Conservation (phyloP, 2,329 filamentous ascomycete species). For the Arthrobotrys conoides region DNA sequence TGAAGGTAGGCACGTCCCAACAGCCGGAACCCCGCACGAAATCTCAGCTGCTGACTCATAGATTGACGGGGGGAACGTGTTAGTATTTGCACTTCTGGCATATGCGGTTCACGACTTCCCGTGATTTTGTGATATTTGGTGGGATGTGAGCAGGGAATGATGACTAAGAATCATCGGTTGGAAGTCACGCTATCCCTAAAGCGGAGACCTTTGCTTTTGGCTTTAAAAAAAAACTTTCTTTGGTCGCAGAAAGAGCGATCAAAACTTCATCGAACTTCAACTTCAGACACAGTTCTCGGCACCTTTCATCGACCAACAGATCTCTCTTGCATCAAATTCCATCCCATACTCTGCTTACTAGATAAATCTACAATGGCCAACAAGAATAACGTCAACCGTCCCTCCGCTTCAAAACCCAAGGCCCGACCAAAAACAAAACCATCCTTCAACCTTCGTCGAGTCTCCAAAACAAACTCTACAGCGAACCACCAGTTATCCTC, state of each 20-base stretch:
- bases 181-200: too few relatives aligned
- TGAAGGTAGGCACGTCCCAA: not conserved
- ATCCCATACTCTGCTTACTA: too few relatives aligned
- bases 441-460: conserved; percentile 35
- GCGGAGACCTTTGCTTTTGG: too few relatives aligned
- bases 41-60: conserved; percentile 29
- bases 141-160: not conserved
- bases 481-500: conserved; percentile 47
- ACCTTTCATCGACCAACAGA: not conserved
- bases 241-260: not conserved
- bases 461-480: conserved; percentile 46
- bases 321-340: not conserved
- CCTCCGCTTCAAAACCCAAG: conserved; percentile 35
- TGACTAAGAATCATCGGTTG: conserved; percentile 32
- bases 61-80: not conserved
- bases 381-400: conserved; percentile 56
- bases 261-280: too few relatives aligned
- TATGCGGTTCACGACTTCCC: conserved; percentile 16
- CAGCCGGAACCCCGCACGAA: not conserved
- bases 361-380: conserved; percentile 59
- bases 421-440: conserved; percentile 46
- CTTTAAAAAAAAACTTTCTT: not conserved
- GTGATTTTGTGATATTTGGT: conserved; percentile 21
- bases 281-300: too few relatives aligned
- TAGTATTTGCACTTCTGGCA: conserved; percentile 33